Percentiles rank a stretch among this genome's conserved stretches.
Evolutionary conservation across 108 stramenopile species (phyloP).

Genomic region (Fragilaria crotonensis): DNA sequence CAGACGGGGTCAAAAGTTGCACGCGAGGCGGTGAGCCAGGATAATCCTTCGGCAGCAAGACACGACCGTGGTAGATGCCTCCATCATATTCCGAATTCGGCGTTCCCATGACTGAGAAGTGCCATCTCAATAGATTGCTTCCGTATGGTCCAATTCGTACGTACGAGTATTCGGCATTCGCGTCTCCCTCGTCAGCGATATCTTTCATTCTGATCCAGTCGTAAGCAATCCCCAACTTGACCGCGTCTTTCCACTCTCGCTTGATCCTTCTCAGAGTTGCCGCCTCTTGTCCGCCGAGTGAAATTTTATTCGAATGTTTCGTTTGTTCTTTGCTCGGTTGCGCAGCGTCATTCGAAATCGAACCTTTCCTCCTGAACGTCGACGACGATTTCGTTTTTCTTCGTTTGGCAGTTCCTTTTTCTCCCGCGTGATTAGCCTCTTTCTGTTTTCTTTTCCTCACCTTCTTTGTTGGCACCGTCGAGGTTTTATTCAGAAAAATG

Average conservation of each 20-base stretch:
- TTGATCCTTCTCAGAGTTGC: slow-evolving; percentile 62
- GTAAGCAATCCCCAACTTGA: slow-evolving; percentile 71
- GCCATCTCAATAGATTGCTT: slow-evolving; percentile 76
- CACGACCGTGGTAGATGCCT: slow-evolving; percentile 85
- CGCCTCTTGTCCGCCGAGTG: slow-evolving; percentile 4
- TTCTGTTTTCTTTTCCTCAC: too few species aligned
- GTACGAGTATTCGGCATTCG: slow-evolving; percentile 9
- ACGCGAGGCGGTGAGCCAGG: slow-evolving; percentile 79
- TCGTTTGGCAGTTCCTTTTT: too few species aligned
- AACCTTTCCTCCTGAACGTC: too few species aligned
- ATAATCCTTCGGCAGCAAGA: slow-evolving; percentile 77
- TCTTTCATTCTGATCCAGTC: slow-evolving; percentile 62
- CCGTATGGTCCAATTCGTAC: slow-evolving; percentile 68
- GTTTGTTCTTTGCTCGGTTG: too few species aligned
- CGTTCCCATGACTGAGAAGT: slow-evolving; percentile 78
- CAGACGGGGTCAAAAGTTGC: slow-evolving; percentile 78
- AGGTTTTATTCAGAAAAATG: too few species aligned
- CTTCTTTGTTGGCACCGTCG: too few species aligned
- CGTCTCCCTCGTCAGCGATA: slow-evolving; percentile 2
- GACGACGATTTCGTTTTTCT: too few species aligned
- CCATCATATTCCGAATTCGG: slow-evolving; percentile 49
- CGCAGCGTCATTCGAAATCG: too few species aligned
- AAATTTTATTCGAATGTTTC: too few species aligned
- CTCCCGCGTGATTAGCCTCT: too few species aligned
- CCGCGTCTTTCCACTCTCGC: slow-evolving; percentile 75